Conservation (phyloP, 306 rosid genomes). For the Vigna angularis region DNA sequence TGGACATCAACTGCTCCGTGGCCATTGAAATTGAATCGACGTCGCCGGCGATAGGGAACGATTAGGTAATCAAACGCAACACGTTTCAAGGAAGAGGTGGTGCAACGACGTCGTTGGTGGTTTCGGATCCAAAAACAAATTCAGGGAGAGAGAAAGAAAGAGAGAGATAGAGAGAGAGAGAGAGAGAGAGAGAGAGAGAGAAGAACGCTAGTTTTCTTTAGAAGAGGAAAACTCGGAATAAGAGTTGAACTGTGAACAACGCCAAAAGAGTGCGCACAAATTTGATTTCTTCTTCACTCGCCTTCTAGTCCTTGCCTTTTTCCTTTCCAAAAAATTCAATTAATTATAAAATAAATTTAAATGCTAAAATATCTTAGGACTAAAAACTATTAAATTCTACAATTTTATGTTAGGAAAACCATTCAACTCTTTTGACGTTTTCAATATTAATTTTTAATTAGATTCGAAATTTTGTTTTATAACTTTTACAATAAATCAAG, state of each 20-base stretch:
- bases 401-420: too few species aligned
- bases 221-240: conserved; percentile 30
- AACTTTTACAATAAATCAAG: too few species aligned
- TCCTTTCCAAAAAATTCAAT: background rate
- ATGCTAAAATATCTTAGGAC: too few species aligned
- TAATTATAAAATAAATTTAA: background rate
- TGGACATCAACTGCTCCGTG: conserved; percentile 73
- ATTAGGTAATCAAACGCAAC: background rate
- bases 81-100: background rate
- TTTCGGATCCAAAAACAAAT: conserved; percentile 40
- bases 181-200: conserved; percentile 29
- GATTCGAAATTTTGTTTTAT: too few species aligned
- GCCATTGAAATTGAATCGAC: conserved; percentile 57
- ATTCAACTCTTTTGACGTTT: too few species aligned
- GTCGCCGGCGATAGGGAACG: background rate
- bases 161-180: conserved; percentile 8
- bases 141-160: background rate
- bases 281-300: conserved; percentile 47
- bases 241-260: conserved; percentile 42
- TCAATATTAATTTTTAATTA: too few species aligned
- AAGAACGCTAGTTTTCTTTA: conserved; percentile 34
- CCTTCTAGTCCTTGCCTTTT: background rate
- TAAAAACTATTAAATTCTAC: too few species aligned
- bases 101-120: conserved; percentile 35
- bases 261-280: conserved; percentile 32